phyloP scores from a whole-genome alignment of 306 rosid species.

The Prunus padus region DNA sequence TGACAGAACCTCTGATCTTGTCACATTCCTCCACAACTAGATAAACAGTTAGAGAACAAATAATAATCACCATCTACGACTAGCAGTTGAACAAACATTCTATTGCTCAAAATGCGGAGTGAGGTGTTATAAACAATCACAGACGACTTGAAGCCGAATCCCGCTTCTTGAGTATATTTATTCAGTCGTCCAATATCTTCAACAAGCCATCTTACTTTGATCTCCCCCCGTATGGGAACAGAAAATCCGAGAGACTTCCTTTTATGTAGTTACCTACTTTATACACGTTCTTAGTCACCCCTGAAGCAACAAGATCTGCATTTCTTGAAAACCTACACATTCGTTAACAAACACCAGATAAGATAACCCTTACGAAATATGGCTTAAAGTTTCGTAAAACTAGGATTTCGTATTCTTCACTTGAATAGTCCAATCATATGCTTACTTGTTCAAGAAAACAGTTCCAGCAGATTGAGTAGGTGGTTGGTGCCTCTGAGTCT shows the following conservation, averaged over 20 bases:
- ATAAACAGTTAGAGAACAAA: neutral
- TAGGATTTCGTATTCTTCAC: neutral
- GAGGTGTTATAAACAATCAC: neutral
- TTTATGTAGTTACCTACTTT: slow-evolving; percentile 18
- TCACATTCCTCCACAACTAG: neutral
- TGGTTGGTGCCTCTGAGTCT: neutral
- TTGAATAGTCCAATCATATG: neutral
- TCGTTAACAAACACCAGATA: neutral
- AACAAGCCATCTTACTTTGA: neutral
- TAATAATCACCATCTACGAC: neutral
- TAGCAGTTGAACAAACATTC: neutral
- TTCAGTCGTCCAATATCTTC: neutral
- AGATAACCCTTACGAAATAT: neutral
- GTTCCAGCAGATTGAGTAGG: neutral
- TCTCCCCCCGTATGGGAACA: slow-evolving; percentile 7
- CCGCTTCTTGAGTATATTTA: neutral
- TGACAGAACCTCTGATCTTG: neutral
- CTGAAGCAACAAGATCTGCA: slow-evolving; percentile 21
- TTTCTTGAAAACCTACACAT: slow-evolving; percentile 19
- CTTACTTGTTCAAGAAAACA: slow-evolving; percentile 18
- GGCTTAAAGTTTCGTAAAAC: neutral
- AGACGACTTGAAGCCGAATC: neutral
- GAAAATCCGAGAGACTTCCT: neutral
- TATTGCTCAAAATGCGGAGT: neutral
- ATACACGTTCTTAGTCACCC: slow-evolving; percentile 16